Evolutionary conservation across 192 early-diverging fungal species (phyloP).

Genomic region (Gonapodya prolifera): DNA sequence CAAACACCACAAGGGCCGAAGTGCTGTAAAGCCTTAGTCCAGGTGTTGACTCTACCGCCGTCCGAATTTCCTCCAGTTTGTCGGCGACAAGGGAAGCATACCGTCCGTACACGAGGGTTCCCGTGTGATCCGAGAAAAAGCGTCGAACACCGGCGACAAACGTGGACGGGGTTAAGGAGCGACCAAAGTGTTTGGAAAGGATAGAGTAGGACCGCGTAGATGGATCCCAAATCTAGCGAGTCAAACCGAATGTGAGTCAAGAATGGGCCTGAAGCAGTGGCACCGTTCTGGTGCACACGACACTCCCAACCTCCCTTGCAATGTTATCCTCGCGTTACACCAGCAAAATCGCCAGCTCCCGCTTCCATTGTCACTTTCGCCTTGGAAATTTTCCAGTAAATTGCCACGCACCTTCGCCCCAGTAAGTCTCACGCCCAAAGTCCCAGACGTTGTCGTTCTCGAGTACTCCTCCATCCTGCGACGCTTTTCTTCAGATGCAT

Average conservation of each 20-base stretch:
- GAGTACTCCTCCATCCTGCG: slow-evolving; percentile 52
- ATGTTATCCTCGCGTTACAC: slow-evolving; percentile 15
- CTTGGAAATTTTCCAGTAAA: neutral
- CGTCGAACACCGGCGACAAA: slow-evolving; percentile 37
- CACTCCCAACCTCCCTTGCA: no score
- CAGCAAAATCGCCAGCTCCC: slow-evolving; percentile 10
- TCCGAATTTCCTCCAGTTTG: slow-evolving; percentile 39
- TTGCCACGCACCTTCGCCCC: slow-evolving; percentile 51
- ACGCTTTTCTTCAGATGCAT: slow-evolving; percentile 58
- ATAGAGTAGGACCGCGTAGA: slow-evolving; percentile 20
- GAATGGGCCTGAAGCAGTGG: neutral
- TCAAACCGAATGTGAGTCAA: neutral
- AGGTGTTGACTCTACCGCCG: slow-evolving; percentile 27
- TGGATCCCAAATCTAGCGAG: slow-evolving; percentile 36
- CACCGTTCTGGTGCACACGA: neutral
- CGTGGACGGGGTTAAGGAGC: slow-evolving; percentile 32
- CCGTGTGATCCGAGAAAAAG: slow-evolving; percentile 38
- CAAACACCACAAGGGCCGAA: slow-evolving; percentile 74
- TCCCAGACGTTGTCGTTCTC: slow-evolving; percentile 44
- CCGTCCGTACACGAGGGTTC: slow-evolving; percentile 10
- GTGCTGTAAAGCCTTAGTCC: slow-evolving; percentile 55
- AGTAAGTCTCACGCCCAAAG: slow-evolving; percentile 52
- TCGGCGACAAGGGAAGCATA: slow-evolving; percentile 33
- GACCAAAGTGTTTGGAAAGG: slow-evolving; percentile 38
- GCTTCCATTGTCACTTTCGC: neutral